Evolutionary conservation across 2,329 filamentous ascomycete species (phyloP).

Genomic region (Colletotrichum melonis): DNA sequence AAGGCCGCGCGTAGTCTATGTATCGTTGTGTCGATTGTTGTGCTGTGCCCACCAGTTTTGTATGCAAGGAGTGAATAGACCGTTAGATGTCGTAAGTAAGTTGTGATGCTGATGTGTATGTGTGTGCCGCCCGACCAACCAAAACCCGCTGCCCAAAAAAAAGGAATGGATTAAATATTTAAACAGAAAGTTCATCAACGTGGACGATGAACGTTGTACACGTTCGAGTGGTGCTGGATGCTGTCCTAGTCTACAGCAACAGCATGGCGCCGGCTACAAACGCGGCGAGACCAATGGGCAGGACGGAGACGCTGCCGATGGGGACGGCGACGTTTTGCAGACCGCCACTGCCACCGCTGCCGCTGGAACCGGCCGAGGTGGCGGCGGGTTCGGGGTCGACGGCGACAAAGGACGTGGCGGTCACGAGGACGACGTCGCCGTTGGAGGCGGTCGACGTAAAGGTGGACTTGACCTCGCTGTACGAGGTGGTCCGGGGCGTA

Average conservation of each 20-base stretch:
- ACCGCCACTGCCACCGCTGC: conserved; percentile 39
- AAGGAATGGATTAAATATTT: conserved; percentile 26
- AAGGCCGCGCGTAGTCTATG: conserved; percentile 27
- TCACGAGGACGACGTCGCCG: conserved; percentile 58
- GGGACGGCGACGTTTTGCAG: conserved; percentile 51
- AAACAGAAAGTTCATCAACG: conserved; percentile 11
- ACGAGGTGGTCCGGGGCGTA: conserved; percentile 46
- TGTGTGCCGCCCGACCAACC: conserved; percentile 12
- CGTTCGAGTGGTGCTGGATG: neutral
- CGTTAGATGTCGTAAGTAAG: conserved; percentile 34
- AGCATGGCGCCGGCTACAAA: conserved; percentile 39
- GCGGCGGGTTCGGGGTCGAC: conserved; percentile 50
- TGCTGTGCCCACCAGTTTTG: conserved; percentile 21
- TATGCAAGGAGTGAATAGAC: conserved; percentile 36
- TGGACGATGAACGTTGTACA: neutral
- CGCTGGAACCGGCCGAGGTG: conserved; percentile 37
- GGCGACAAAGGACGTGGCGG: conserved; percentile 61
- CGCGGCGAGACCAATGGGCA: conserved; percentile 40
- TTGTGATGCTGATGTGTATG: conserved; percentile 29
- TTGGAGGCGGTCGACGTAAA: conserved; percentile 58
- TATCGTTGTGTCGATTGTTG: conserved; percentile 8
- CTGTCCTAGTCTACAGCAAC: conserved; percentile 3
- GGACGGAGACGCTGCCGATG: conserved; percentile 36
- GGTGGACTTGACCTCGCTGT: conserved; percentile 50
- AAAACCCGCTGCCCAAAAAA: neutral